A percentile compares a stretch with the other conserved stretches of the same genome.
phyloP scores from a whole-genome alignment of 805 yeast genomes.

The Monosporozyma aquatica region DNA sequence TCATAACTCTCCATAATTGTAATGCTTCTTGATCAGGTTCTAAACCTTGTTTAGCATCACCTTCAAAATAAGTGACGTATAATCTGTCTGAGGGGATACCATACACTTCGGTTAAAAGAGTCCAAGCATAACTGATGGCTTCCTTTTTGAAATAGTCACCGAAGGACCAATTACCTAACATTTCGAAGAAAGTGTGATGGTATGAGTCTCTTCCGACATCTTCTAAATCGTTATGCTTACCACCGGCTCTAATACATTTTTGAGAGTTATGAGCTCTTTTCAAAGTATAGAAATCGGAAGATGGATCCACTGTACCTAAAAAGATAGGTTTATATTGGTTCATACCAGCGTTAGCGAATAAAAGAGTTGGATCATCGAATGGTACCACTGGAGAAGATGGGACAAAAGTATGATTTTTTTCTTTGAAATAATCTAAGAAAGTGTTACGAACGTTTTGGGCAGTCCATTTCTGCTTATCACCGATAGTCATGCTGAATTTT shows the following conservation, averaged over 20 bases:
- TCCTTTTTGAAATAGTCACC: conserved; percentile 97
- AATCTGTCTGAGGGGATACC: conserved; percentile 71
- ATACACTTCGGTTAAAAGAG: conserved; percentile 74
- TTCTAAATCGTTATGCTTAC: conserved; percentile 95
- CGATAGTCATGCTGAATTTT: conserved; percentile 21
- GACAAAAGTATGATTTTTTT: conserved; percentile 65
- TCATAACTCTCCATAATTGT: conserved; percentile 72
- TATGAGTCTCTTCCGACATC: conserved; percentile 97
- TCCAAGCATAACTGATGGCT: conserved; percentile 87
- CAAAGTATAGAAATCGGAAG: conserved; percentile 73
- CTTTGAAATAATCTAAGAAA: conserved; percentile 71
- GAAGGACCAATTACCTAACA: conserved; percentile 99
- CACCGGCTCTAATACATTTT: conserved; percentile 99
- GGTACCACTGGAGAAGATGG: conserved; percentile 95
- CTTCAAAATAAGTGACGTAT: conserved; percentile 94
- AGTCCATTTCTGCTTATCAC: conserved; percentile 38
- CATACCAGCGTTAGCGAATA: conserved; percentile 99
- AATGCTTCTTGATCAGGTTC: conserved; percentile 93
- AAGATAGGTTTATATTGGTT: conserved; percentile 97
- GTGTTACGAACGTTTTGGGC: conserved; percentile 63
- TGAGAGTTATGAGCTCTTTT: conserved; percentile 93
- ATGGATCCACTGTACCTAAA: conserved; percentile 93
- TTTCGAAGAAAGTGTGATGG: conserved; percentile 97
- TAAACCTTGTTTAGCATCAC: conserved; percentile 73
- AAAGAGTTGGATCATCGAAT: conserved; percentile 92